Evolutionary conservation across 129 eudicot species (phyloP).

Genomic region (Artemisia annua): DNA sequence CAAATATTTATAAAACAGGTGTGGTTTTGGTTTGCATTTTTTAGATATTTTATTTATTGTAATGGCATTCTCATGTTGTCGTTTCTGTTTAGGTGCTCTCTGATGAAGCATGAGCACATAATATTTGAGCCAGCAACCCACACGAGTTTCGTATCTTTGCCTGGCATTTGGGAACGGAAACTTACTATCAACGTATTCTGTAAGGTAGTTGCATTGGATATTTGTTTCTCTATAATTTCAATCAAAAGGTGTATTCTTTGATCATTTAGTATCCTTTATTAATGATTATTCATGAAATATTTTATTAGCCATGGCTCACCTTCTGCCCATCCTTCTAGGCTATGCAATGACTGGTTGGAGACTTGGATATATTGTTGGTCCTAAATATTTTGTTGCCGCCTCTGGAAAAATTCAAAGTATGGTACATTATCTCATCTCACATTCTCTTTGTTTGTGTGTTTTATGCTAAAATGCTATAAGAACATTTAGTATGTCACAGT

Average conservation of each 20-base stretch:
- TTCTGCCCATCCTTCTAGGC: slow-evolving; percentile 41
- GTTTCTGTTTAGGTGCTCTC: slow-evolving; percentile 58
- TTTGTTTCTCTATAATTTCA: slow-evolving; percentile 3
- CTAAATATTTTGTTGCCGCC: slow-evolving; percentile 85
- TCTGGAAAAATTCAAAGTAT: slow-evolving; percentile 82
- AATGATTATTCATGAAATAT: too few species aligned
- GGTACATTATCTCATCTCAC: too few species aligned
- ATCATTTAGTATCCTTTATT: neutral
- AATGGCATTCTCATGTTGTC: too few species aligned
- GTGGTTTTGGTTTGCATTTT: too few species aligned
- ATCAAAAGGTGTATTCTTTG: slow-evolving; percentile 4
- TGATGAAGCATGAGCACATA: slow-evolving; percentile 91
- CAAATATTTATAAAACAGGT: too few species aligned
- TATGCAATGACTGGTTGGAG: slow-evolving; percentile 99
- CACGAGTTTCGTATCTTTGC: slow-evolving; percentile 97
- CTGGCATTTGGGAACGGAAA: slow-evolving; percentile 95
- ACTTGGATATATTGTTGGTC: slow-evolving; percentile 93
- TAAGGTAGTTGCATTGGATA: slow-evolving; percentile 49
- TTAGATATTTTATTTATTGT: too few species aligned
- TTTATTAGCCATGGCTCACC: slow-evolving; percentile 2
- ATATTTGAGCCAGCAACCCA: slow-evolving; percentile 84
- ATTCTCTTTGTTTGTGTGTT: too few species aligned
- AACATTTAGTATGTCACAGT: too few species aligned
- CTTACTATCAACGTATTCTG: slow-evolving; percentile 91
- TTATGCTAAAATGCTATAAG: too few species aligned